Percentiles rank a stretch among this genome's conserved stretches.
phyloP scores from a whole-genome alignment of 257 asterid species.

The Catharanthus roseus region DNA sequence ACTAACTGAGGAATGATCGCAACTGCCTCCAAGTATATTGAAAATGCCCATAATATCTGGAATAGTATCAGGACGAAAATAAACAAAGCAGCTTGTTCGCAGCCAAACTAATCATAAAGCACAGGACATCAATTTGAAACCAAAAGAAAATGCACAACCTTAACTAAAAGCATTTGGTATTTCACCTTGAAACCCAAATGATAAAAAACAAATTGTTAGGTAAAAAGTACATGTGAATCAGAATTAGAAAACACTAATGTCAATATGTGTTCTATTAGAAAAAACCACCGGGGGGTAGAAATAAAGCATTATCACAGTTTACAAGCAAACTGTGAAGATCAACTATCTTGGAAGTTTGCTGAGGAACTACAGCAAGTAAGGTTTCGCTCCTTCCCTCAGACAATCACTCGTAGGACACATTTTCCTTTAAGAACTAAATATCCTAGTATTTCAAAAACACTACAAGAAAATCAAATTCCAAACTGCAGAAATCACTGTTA shows the following conservation, averaged over 20 bases:
- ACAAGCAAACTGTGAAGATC: neutral
- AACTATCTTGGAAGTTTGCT: neutral
- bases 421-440: neutral
- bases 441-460: neutral
- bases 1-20: slow-evolving; percentile 91
- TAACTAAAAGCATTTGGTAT: neutral
- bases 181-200: no score
- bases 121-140: no score
- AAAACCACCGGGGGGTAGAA: neutral
- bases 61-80: slow-evolving; percentile 10
- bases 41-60: slow-evolving; percentile 89
- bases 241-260: neutral
- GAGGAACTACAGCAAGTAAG: neutral
- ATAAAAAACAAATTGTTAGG: neutral
- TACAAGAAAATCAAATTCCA: neutral
- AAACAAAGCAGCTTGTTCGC: neutral
- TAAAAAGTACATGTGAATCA: neutral
- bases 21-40: slow-evolving; percentile 74
- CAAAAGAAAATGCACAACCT: neutral
- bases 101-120: neutral
- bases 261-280: neutral
- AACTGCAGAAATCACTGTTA: neutral
- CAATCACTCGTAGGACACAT: neutral
- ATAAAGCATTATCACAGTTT: neutral
- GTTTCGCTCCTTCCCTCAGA: no score